These are phyloP conservation scores for Hortaea sp. DNA, from an alignment of 2,329 filamentous ascomycete species.

Conservation along the genomic window DNA sequence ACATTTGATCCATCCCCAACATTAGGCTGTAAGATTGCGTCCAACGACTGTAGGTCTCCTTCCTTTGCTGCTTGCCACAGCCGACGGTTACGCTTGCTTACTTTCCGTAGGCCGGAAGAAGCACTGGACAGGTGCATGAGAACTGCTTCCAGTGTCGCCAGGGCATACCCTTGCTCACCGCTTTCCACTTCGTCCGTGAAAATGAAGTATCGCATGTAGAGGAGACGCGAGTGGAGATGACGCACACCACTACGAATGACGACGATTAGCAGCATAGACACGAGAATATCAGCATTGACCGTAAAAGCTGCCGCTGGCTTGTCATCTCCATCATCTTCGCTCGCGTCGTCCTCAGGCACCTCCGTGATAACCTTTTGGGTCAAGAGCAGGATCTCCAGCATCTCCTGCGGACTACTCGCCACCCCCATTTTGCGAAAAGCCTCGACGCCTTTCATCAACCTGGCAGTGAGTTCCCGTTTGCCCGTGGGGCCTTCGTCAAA, in stretches of 20 bases:
- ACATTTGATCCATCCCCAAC: conserved; percentile 9
- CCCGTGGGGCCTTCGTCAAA: conserved; percentile 68
- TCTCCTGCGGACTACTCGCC: conserved; percentile 74
- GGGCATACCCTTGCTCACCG: conserved; percentile 88
- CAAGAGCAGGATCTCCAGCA: conserved; percentile 69
- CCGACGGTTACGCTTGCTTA: conserved; percentile 74
- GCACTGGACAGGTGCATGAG: conserved; percentile 77
- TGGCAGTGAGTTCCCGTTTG: conserved; percentile 70
- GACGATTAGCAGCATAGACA: conserved; percentile 82
- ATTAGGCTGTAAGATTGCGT: conserved; percentile 64
- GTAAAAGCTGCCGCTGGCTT: conserved; percentile 48
- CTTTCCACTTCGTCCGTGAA: conserved; percentile 97
- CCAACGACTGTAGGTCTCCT: conserved; percentile 68
- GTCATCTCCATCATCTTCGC: conserved; percentile 35
- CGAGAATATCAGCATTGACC: conserved; percentile 81
- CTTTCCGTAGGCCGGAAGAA: conserved; percentile 69
- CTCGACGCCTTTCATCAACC: conserved; percentile 69
- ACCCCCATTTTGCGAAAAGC: conserved; percentile 78
- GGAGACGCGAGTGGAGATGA: conserved; percentile 74
- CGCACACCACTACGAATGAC: conserved; percentile 84
- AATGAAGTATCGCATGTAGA: conserved; percentile 96
- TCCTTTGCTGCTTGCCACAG: conserved; percentile 77
- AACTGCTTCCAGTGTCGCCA: conserved; percentile 94
- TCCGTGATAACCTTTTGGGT: conserved; percentile 76
- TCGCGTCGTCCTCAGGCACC: not conserved